These are phyloP conservation scores for Pulicaria dysenterica DNA, from an alignment of 129 eudicot species.

Conservation along the genomic window DNA sequence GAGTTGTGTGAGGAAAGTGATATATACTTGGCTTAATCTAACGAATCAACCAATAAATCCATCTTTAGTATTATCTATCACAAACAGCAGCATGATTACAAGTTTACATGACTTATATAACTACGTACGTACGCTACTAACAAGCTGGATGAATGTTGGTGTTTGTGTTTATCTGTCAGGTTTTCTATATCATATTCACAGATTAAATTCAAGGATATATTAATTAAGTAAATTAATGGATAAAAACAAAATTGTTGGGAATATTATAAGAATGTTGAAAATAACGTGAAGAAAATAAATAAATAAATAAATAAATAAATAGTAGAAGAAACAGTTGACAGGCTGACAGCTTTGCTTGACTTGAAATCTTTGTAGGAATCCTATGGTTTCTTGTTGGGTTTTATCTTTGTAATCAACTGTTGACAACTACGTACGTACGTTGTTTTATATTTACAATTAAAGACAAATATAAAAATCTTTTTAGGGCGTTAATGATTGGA, in stretches of 20 bases:
- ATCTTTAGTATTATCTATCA: constrained; percentile 32
- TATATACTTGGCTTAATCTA: constrained; percentile 22
- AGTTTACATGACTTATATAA: constrained; percentile 33
- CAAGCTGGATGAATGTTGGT: not conserved
- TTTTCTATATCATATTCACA: not conserved
- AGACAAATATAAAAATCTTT: too few relatives aligned
- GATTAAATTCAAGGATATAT: not conserved
- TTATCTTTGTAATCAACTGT: constrained; percentile 32
- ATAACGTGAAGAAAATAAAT: not conserved
- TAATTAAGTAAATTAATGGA: too few relatives aligned
- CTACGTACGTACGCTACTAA: constrained; percentile 41
- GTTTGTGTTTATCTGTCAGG: not conserved
- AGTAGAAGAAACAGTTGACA: constrained; percentile 19
- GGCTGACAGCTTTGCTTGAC: constrained; percentile 36
- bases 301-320: not conserved
- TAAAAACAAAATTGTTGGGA: not conserved
- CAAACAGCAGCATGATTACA: constrained; percentile 31
- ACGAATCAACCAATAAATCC: constrained; percentile 19
- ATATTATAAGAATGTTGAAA: not conserved
- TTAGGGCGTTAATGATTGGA: too few relatives aligned
- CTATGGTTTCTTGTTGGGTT: constrained; percentile 32
- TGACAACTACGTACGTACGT: not conserved
- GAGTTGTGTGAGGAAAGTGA: constrained; percentile 32
- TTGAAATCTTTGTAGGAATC: constrained; percentile 28
- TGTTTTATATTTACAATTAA: too few relatives aligned